Base-by-base conservation (phyloP, 2,329 filamentous ascomycete species). In the Beauveria asiatica region DNA sequence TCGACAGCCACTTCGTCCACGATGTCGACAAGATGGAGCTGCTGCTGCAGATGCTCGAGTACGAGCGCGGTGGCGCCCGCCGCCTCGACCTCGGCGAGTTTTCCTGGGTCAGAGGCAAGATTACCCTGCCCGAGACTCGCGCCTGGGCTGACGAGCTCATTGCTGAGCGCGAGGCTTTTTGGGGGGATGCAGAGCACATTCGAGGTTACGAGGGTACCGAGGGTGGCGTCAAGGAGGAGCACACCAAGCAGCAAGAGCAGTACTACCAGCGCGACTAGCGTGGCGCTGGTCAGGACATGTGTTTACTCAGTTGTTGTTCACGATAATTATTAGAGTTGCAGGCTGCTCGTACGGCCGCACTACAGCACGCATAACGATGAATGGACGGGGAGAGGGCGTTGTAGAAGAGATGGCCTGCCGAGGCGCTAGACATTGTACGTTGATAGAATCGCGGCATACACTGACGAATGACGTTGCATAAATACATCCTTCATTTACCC, bases 11-110 rank as follows among this genome's bases (percentile, higher is more conserved):
- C 63, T 97, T 93, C 64, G 94, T 99, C 48, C 94, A 99, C 72
- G 94, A 99, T 72, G 84, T 99, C 62, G 94, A 99, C 76, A 97
- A 97, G 85, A 86, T 99, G 73, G 94, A 99, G 77, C 78, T 99
- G 65, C 76, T 99, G 63, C 77, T 96, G 69, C 94, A 99, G 78
- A 97, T 97, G 89, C 78, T 96, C 33, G 94, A 99, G 74, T 99
- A 99, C 70, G 94, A 99, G 82, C 87, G 88, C 67, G 76, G 80
- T 13, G 79, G 84, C 54, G 75, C 85, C 59, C 83, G 84, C 30
- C 75, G 77, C 64, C 73, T 91, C 44, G 91, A 97, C 72, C 76
- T 99, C 55, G 84, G 88, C 57, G 94, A 99, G 76, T 97, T 99
- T 67, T 83, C 85, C 0, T 87, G 88, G 70, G 94, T 97, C 2